Evolutionary conservation across 78 protist genomes (phyloP).

Genomic region (Dictyostelium intermedium): DNA sequence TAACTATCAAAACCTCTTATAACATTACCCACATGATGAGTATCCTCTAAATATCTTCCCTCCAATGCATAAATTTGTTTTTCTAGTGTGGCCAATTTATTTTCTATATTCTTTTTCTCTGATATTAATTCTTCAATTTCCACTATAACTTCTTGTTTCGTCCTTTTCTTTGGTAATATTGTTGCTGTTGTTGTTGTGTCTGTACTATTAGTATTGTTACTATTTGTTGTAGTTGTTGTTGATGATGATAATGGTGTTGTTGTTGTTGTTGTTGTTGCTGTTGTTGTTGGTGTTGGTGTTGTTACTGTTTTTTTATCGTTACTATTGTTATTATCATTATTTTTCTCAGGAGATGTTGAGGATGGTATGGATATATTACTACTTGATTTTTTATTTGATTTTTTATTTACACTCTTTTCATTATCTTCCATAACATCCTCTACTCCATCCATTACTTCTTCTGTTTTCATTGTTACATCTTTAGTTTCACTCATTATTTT

Average conservation of each 20-base stretch:
- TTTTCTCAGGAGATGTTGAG: background rate
- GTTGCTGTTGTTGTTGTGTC: background rate
- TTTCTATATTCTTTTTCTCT: slow-evolving; percentile 43
- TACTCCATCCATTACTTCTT: background rate
- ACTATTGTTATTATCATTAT: background rate
- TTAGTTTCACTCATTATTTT: slow-evolving; percentile 4
- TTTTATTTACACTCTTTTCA: slow-evolving; percentile 11
- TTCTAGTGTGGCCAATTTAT: slow-evolving; percentile 49
- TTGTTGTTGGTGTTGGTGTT: background rate
- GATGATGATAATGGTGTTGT: background rate
- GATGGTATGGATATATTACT: background rate
- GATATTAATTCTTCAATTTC: slow-evolving; percentile 42
- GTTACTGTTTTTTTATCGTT: background rate
- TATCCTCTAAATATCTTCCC: slow-evolving; percentile 77
- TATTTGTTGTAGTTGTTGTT: background rate
- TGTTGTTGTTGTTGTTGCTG: background rate
- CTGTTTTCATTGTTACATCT: background rate
- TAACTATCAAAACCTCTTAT: slow-evolving; percentile 80
- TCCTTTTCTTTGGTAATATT: slow-evolving; percentile 4
- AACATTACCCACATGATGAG: slow-evolving; percentile 82
- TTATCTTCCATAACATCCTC: slow-evolving; percentile 8
- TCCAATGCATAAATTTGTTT: slow-evolving; percentile 82
- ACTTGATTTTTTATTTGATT: background rate
- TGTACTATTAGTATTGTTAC: background rate
- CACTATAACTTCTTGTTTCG: slow-evolving; percentile 29